These are phyloP conservation scores for Macrophomina phaseolina DNA, from an alignment of 2,329 filamentous ascomycete genomes.

Conservation along the genomic window DNA sequence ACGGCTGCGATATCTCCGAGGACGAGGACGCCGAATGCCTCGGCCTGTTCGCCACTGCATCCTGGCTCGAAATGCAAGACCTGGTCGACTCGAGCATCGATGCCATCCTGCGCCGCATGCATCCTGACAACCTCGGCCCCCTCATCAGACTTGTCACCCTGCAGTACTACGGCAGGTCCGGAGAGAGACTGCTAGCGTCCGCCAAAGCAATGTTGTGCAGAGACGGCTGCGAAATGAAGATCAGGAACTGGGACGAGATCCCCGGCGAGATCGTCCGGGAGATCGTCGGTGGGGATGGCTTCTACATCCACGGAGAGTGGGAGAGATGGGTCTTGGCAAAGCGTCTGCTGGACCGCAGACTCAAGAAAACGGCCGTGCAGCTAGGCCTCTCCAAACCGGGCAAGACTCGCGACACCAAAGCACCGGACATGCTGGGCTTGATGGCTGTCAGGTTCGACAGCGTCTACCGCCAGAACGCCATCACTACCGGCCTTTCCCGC, in stretches of 20 bases:
- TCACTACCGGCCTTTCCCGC: slow-evolving; percentile 39
- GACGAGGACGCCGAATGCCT: slow-evolving; percentile 60
- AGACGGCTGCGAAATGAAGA: slow-evolving; percentile 62
- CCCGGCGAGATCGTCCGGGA: slow-evolving; percentile 64
- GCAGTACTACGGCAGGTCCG: slow-evolving; percentile 62
- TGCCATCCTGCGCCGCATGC: slow-evolving; percentile 62
- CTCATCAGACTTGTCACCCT: slow-evolving; percentile 60
- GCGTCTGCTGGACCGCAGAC: slow-evolving; percentile 58
- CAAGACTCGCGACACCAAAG: slow-evolving; percentile 51
- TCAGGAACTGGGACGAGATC: slow-evolving; percentile 62
- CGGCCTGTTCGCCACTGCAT: slow-evolving; percentile 61
- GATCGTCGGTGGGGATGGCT: slow-evolving; percentile 64
- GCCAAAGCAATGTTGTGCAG: slow-evolving; percentile 65
- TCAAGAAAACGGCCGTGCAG: slow-evolving; percentile 55
- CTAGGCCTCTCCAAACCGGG: slow-evolving; percentile 54
- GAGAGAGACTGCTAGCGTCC: slow-evolving; percentile 60
- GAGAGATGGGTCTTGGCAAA: slow-evolving; percentile 62
- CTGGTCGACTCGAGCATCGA: slow-evolving; percentile 60
- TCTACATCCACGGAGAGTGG: slow-evolving; percentile 64
- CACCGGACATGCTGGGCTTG: slow-evolving; percentile 54
- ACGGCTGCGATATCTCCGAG: slow-evolving; percentile 55
- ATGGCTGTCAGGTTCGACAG: slow-evolving; percentile 60
- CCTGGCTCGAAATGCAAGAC: slow-evolving; percentile 65
- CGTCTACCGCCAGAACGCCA: slow-evolving; percentile 55
- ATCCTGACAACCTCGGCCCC: slow-evolving; percentile 53